These are phyloP conservation scores for Rhododendron mucronatum DNA, from an alignment of 148 eudicot genomes.

Conservation along the genomic window DNA sequence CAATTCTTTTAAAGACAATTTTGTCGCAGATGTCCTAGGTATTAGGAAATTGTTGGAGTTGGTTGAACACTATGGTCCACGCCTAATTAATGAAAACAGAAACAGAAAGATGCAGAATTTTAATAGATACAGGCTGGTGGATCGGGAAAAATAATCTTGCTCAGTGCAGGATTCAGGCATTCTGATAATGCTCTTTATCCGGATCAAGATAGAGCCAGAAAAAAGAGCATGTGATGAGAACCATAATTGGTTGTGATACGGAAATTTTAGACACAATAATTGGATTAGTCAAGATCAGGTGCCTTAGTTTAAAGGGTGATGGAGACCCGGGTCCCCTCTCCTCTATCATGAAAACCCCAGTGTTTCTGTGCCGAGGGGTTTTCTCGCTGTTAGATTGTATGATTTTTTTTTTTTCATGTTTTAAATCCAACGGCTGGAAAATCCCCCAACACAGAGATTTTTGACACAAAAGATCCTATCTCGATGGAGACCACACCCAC, in stretches of 20 bases:
- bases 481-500: background rate
- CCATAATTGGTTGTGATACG: no score
- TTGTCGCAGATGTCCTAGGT: background rate
- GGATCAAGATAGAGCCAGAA: background rate
- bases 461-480: no score
- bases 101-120: background rate
- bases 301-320: background rate
- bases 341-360: fast-evolving
- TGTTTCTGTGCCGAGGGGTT: no score
- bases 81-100: background rate
- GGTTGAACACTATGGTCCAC: background rate
- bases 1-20: background rate
- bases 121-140: background rate
- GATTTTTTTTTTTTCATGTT: no score
- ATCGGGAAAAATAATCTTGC: background rate
- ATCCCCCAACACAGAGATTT: no score
- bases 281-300: background rate
- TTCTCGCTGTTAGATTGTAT: no score
- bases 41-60: background rate
- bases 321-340: background rate
- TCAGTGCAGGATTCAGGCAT: background rate
- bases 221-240: background rate
- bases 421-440: no score
- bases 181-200: background rate
- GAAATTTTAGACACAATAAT: background rate